Conservation (phyloP, 805 yeast genomes). For the Candida glaebosa region DNA sequence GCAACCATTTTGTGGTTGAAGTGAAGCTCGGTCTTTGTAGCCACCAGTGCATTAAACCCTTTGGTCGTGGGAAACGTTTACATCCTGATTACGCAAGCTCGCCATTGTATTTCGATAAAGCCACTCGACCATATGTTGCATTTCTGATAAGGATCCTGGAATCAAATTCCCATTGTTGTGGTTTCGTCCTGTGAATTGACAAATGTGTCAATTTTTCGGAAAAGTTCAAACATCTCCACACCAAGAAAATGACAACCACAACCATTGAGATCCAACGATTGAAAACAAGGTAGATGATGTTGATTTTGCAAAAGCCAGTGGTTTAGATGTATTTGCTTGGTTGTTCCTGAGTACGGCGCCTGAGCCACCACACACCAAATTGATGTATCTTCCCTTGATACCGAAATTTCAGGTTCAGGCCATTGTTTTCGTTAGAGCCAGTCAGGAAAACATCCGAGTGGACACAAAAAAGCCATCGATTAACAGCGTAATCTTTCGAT, state of each 20-base stretch:
- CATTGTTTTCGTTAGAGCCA: not conserved
- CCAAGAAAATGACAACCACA: too few species aligned
- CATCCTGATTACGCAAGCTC: not conserved
- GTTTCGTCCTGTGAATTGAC: not conserved
- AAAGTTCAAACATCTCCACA: not conserved
- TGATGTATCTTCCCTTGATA: not conserved
- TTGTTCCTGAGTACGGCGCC: too few species aligned
- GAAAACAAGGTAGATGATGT: too few species aligned
- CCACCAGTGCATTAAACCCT: too few species aligned
- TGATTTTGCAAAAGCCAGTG: too few species aligned
- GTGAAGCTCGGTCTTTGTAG: too few species aligned
- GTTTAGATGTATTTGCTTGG: too few species aligned
- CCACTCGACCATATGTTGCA: not conserved
- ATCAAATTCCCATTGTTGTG: not conserved
- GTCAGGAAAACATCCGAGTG: not conserved
- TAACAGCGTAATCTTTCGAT: not conserved
- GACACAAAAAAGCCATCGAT: not conserved
- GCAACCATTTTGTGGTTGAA: too few species aligned
- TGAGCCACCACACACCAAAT: not conserved
- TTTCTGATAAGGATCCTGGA: not conserved
- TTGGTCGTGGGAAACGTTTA: too few species aligned
- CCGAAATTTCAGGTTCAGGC: not conserved
- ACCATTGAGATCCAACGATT: too few species aligned
- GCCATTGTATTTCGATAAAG: not conserved
- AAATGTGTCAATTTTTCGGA: not conserved